A percentile compares a stretch with the other conserved stretches of the same genome.
Evolutionary conservation across 163 green algal species (phyloP).

Genomic region (Scenedesmus sp.): DNA sequence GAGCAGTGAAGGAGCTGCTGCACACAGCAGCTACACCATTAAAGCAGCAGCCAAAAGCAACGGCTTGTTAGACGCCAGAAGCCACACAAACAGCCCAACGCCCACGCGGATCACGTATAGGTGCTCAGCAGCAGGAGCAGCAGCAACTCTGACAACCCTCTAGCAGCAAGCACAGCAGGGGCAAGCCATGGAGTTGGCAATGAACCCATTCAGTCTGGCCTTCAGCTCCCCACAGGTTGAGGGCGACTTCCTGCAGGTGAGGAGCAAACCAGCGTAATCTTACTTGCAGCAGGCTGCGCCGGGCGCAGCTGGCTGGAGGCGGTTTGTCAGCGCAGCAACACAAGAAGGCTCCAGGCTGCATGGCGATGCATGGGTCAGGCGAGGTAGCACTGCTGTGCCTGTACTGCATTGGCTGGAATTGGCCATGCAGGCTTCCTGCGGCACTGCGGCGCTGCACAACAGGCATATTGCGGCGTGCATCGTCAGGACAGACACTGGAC

Average conservation of each 20-base stretch:
- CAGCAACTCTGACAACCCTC: neutral
- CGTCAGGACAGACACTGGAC: too few species aligned
- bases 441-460: neutral
- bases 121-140: neutral
- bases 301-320: neutral
- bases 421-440: neutral
- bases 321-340: neutral
- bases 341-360: too few species aligned
- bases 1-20: neutral
- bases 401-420: too few species aligned
- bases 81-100: neutral
- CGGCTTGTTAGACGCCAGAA: neutral
- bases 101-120: neutral
- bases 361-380: neutral
- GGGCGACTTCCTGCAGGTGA: constrained; percentile 35
- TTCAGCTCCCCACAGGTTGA: constrained; percentile 53
- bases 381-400: neutral
- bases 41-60: neutral
- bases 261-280: neutral
- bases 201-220: constrained; percentile 58
- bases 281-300: neutral
- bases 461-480: neutral
- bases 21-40: neutral
- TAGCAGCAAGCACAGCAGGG: neutral
- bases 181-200: constrained; percentile 46